Percentiles rank a stretch among this genome's conserved stretches.
These are phyloP conservation scores for Botrytis squamosa DNA, from an alignment of 2,329 filamentous ascomycete genomes.

Conservation along the genomic window DNA sequence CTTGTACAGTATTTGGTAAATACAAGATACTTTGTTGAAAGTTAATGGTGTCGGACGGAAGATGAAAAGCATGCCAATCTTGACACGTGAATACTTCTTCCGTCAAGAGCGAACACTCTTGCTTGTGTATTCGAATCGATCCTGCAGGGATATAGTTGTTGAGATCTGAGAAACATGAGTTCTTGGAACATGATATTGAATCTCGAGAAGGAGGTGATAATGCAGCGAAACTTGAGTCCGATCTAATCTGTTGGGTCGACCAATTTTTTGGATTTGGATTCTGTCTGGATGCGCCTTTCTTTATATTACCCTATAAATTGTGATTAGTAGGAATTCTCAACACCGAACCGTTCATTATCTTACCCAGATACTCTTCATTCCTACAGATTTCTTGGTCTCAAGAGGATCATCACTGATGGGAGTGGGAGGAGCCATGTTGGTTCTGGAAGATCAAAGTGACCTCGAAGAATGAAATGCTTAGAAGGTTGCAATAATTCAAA, in stretches of 20 bases:
- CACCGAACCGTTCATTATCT: neutral
- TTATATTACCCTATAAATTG: neutral
- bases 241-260: neutral
- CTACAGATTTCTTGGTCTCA: neutral
- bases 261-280: neutral
- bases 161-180: slow-evolving; percentile 28
- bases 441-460: neutral
- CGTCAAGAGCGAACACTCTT: slow-evolving; percentile 17
- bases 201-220: neutral
- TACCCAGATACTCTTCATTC: neutral
- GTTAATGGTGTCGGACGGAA: slow-evolving; percentile 25
- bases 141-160: slow-evolving; percentile 35
- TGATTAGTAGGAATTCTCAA: neutral
- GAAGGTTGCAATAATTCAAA: neutral
- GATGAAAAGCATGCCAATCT: slow-evolving; percentile 29
- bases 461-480: neutral
- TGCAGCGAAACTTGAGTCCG: neutral
- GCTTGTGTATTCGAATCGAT: slow-evolving; percentile 29
- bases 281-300: too few species aligned
- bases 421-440: neutral
- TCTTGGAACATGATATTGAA: neutral
- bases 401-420: neutral
- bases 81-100: slow-evolving; percentile 23
- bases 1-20: slow-evolving; percentile 28
- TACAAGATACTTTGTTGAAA: slow-evolving; percentile 13